These are phyloP conservation scores for Aspergillus cejpii DNA, from an alignment of 2,329 filamentous ascomycete species.

Conservation along the genomic window DNA sequence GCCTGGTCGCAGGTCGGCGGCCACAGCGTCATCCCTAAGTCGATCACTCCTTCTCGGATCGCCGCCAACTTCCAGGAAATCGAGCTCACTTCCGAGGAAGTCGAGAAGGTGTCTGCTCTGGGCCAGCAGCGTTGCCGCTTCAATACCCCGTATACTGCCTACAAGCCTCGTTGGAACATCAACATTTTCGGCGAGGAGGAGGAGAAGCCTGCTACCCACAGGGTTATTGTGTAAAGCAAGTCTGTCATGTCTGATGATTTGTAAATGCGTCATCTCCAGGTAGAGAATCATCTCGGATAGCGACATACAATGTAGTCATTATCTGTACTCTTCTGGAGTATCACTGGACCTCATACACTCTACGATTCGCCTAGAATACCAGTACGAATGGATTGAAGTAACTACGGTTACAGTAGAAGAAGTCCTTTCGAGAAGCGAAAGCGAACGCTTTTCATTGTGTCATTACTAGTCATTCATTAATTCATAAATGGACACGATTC, in stretches of 20 bases:
- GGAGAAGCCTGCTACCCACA: slow-evolving; percentile 47
- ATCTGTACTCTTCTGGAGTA: too few species aligned
- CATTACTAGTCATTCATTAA: too few species aligned
- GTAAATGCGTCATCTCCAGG: neutral
- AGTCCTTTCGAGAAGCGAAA: too few species aligned
- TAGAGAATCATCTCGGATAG: too few species aligned
- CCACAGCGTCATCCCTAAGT: slow-evolving; percentile 41
- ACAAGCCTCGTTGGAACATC: slow-evolving; percentile 52
- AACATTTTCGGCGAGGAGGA: slow-evolving; percentile 51
- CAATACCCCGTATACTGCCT: slow-evolving; percentile 32
- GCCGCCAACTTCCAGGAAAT: slow-evolving; percentile 41
- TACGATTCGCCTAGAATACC: too few species aligned
- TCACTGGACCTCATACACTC: too few species aligned
- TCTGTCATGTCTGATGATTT: slow-evolving; percentile 7
- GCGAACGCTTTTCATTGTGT: too few species aligned
- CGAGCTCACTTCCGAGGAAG: slow-evolving; percentile 34
- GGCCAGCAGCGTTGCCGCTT: slow-evolving; percentile 32
- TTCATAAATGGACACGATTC: too few species aligned
- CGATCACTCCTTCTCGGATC: slow-evolving; percentile 39
- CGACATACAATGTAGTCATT: too few species aligned
- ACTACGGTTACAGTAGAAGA: too few species aligned
- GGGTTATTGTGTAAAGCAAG: slow-evolving; percentile 38
- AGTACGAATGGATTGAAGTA: too few species aligned
- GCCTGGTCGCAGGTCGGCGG: slow-evolving; percentile 38
- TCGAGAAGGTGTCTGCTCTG: slow-evolving; percentile 31